Percentiles rank a stretch among this genome's conserved stretches.
phyloP scores from a whole-genome alignment of 371 early-diverging fungal genomes.

The Mortierella sp. region DNA sequence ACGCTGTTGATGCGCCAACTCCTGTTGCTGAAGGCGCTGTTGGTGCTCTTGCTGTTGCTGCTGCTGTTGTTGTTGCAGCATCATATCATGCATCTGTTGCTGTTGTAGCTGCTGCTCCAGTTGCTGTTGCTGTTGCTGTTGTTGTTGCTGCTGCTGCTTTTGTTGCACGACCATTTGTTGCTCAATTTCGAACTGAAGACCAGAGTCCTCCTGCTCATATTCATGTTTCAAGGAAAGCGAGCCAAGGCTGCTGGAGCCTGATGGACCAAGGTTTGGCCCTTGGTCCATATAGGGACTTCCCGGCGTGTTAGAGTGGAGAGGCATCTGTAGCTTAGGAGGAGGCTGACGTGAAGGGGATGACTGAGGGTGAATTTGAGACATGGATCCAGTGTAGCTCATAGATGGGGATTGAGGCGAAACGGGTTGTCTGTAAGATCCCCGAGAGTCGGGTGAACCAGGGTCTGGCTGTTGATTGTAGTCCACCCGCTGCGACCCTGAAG shows the following conservation, averaged over 20 bases:
- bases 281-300: constrained; percentile 21
- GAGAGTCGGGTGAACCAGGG: constrained; percentile 50
- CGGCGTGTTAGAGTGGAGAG: constrained; percentile 22
- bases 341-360: constrained; percentile 42
- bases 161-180: constrained; percentile 48
- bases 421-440: constrained; percentile 43
- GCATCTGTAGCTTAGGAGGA: constrained; percentile 52
- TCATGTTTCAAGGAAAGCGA: constrained; percentile 51
- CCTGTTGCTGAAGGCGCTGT: constrained; percentile 38
- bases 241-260: constrained; percentile 15
- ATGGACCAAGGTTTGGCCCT: constrained; percentile 15
- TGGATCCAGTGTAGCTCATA: constrained; percentile 9
- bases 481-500: constrained; percentile 23
- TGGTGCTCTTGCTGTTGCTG: constrained; percentile 36
- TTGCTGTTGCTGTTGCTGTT: constrained; percentile 26
- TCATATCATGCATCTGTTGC: constrained; percentile 7
- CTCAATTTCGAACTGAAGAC: constrained; percentile 47
- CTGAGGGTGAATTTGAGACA: constrained; percentile 24
- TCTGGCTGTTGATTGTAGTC: constrained; percentile 32
- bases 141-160: constrained; percentile 27
- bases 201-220: constrained; percentile 40
- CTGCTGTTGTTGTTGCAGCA: constrained; percentile 13
- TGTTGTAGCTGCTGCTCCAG: constrained; percentile 29
- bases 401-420: constrained; percentile 38
- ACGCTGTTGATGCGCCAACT: constrained; percentile 30